A percentile compares a stretch with the other conserved stretches of the same genome.
phyloP scores from a whole-genome alignment of 106 monocot genomes.

The Allium fistulosum region DNA sequence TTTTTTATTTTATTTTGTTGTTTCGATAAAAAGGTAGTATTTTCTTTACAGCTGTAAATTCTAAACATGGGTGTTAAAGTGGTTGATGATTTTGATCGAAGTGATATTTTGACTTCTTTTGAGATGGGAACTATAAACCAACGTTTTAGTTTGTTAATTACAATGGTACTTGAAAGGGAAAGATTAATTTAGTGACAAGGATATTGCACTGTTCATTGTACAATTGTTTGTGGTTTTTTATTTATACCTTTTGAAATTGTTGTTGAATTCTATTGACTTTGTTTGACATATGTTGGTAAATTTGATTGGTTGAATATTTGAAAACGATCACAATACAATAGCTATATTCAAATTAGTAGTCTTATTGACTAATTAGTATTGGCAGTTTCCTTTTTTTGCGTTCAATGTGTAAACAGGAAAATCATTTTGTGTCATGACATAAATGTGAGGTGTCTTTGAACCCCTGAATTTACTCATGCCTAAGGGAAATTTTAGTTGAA shows the following conservation, averaged over 20 bases:
- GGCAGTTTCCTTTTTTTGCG: neutral
- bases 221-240: neutral
- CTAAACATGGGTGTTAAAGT: neutral
- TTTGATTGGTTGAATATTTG: neutral
- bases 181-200: neutral
- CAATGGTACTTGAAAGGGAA: neutral
- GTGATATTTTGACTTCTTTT: neutral
- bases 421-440: neutral
- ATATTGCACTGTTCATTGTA: neutral
- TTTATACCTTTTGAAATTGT: too few species aligned
- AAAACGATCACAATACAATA: neutral
- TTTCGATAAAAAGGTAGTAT: neutral
- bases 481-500: too few species aligned
- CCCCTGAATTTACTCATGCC: neutral
- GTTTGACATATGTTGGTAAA: neutral
- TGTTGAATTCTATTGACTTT: neutral
- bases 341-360: neutral
- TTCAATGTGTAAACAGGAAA: too few species aligned
- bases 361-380: neutral
- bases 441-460: neutral
- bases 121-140: neutral
- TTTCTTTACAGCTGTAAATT: constrained; percentile 1
- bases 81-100: neutral
- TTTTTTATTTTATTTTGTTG: neutral
- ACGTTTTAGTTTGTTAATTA: neutral